Conservation (phyloP, 345 rosid genomes). For the Linum usitatissimum region DNA sequence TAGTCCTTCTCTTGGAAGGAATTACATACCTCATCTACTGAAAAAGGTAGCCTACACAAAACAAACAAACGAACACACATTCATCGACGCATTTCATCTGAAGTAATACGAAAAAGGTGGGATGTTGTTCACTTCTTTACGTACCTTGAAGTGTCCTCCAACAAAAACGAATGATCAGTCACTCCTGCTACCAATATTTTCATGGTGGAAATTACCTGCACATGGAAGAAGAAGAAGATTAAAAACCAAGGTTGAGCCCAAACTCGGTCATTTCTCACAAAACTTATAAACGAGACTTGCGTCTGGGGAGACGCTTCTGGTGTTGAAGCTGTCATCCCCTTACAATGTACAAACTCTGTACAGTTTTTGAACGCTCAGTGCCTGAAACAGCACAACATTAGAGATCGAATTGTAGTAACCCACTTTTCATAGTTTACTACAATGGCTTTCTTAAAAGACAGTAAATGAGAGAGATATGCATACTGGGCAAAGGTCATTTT, state of each 20-base stretch:
- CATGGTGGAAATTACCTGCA: conserved; percentile 4
- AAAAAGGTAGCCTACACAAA: conserved; percentile 23
- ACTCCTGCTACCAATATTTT: background rate
- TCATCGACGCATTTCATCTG: background rate
- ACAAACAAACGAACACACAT: background rate
- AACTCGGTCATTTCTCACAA: background rate
- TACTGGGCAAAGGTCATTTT: conserved; percentile 26
- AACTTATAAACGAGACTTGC: conserved; percentile 10
- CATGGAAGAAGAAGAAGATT: background rate
- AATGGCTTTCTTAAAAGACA: background rate
- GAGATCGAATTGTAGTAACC: background rate
- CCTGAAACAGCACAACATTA: conserved; percentile 9
- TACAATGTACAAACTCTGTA: conserved; percentile 18
- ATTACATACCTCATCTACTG: conserved; percentile 15
- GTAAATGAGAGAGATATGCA: background rate
- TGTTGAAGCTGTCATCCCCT: conserved; percentile 19
- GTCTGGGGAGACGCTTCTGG: conserved; percentile 16
- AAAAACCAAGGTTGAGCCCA: background rate
- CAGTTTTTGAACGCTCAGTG: conserved; percentile 14
- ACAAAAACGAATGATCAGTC: background rate
- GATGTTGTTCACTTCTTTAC: background rate
- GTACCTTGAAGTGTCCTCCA: background rate
- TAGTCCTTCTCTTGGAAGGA: conserved; percentile 18
- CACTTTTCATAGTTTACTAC: background rate
- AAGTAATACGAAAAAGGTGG: background rate